Evolutionary conservation across 495 filamentous ascomycete genomes (phyloP), one percentile per base, ranked within the genome.

Genomic region (Penicillium longicatenatum): DNA sequence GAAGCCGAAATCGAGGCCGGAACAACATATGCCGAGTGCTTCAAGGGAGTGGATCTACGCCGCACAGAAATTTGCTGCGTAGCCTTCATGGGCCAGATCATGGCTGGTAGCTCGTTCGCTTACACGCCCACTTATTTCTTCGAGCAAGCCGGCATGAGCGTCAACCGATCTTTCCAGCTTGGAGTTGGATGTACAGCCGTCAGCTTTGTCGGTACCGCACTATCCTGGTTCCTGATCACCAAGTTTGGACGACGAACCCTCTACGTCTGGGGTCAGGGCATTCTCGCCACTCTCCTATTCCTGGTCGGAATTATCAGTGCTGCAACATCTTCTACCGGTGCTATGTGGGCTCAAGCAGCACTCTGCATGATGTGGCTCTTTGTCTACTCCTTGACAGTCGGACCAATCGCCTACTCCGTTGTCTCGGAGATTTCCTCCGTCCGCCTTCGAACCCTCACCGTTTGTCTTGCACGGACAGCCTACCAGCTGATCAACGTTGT

Each of bases 101-200:
- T 92, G 6, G 82, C 82, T 45, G 89, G 89, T 42, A 86, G 85
- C 58, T 79, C 83, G 4, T 90, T 93, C 65, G 86, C 82, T 41
- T 86, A 87, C 57, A 87, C 88, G 60, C 85, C 84, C 2, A 87
- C 85, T 20, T 86, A 90, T 65, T 92, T 91, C 78, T 81, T 89
- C 51, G 75, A 81, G 41, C 85, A 88, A 56, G 89, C 89, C 4
- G 89, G 89, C 1, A 80, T 91, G 16, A 54, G 66, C 31, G 60
- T 69, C 6, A 62, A 69, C 29, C 75, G 78, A 30, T 80, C 89
- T 0, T 91, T 86, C 64, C 73, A 69, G 59, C 60, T 70, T 50
- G 74, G 66, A 19, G 74, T 73, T 33, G 77, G 70, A 49, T 68
- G 60, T 53, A 88, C 89, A 50, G 85, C 74, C 4, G 81, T 91